phyloP scores from a whole-genome alignment of 2,329 filamentous ascomycete genomes.

The Knufia fluminis region DNA sequence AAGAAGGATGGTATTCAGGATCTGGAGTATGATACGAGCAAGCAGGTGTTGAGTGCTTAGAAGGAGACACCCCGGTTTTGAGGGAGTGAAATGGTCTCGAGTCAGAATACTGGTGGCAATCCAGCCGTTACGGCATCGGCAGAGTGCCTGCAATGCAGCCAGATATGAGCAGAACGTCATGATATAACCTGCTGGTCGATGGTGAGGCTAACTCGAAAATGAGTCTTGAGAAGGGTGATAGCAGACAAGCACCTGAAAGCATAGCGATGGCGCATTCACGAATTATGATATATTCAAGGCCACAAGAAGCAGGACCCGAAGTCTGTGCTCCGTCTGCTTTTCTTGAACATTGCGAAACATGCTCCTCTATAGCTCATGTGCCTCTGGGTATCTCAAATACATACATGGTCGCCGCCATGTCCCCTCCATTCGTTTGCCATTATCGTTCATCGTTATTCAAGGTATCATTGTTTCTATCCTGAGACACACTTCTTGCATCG shows the following conservation, averaged over 20 bases:
- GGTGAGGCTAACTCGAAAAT: too few relatives aligned
- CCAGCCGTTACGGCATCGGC: not conserved
- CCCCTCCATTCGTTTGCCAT: not conserved
- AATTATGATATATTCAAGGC: not conserved
- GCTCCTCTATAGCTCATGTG: not conserved
- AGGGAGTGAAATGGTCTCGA: too few relatives aligned
- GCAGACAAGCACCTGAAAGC: not conserved
- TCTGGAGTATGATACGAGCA: constrained; percentile 76
- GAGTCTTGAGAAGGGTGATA: not conserved
- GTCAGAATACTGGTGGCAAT: too few relatives aligned
- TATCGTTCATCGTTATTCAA: not conserved
- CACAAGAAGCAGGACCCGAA: not conserved
- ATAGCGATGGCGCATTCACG: not conserved
- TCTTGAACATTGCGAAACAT: not conserved
- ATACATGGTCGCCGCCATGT: not conserved
- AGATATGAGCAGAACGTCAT: too few relatives aligned
- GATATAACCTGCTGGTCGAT: too few relatives aligned
- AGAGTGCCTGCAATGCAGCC: not conserved
- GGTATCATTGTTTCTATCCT: not conserved
- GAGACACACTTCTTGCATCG: not conserved
- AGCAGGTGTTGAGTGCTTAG: constrained; percentile 42
- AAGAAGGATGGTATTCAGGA: constrained; percentile 88
- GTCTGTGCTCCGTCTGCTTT: not conserved
- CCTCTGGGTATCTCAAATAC: not conserved
- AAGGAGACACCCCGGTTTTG: not conserved